These are phyloP conservation scores for Talaromyces sp. DNA, from an alignment of 2,329 filamentous ascomycete genomes.

Conservation along the genomic window DNA sequence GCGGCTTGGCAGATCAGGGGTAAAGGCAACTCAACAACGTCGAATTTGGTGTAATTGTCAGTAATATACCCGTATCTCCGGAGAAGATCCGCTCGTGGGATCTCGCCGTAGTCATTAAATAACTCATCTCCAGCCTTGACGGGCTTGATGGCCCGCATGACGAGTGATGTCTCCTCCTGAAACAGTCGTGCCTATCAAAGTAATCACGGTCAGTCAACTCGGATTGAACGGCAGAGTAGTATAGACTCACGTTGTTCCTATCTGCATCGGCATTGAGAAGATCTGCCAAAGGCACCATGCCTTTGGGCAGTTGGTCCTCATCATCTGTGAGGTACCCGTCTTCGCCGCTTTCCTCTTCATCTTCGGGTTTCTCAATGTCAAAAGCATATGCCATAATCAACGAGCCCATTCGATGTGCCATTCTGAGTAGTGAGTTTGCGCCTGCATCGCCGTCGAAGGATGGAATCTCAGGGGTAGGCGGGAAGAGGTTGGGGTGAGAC, in stretches of 20 bases:
- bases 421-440: constrained; percentile 44
- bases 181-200: constrained; percentile 49
- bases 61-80: constrained; percentile 86
- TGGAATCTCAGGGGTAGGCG: constrained; percentile 30
- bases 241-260: constrained; percentile 61
- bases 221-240: not conserved
- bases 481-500: constrained; percentile 37
- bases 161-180: constrained; percentile 55
- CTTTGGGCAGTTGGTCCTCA: constrained; percentile 63
- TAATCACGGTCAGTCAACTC: constrained; percentile 4
- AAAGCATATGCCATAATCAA: constrained; percentile 93
- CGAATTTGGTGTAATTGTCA: constrained; percentile 66
- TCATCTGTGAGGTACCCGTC: constrained; percentile 53
- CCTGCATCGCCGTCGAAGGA: constrained; percentile 35
- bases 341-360: constrained; percentile 52
- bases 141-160: constrained; percentile 64
- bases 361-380: constrained; percentile 60
- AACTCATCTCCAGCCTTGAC: constrained; percentile 70
- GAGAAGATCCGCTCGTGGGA: constrained; percentile 75
- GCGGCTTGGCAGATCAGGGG: constrained; percentile 46
- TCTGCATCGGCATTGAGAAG: constrained; percentile 84
- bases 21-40: constrained; percentile 74
- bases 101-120: constrained; percentile 82
- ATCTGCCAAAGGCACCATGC: constrained; percentile 87
- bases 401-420: constrained; percentile 76